Base-by-base conservation (phyloP, 345 rosid species). In the Rubroshorea leprosula region DNA sequence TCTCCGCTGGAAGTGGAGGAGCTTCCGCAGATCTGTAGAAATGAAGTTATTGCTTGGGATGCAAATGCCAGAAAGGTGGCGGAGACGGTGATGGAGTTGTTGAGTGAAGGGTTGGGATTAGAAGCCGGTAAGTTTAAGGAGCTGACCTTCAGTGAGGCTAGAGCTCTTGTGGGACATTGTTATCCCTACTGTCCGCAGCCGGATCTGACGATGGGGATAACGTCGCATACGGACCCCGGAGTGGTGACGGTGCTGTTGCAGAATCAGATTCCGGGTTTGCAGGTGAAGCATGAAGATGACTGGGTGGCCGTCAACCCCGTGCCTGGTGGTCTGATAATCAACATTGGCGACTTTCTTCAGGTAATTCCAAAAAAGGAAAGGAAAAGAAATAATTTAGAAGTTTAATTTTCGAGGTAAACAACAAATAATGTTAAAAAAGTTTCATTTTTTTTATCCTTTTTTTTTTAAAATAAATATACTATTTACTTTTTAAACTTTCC, bases 141-240 rank as follows among this genome's bases (percentile, higher is more conserved):
- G 48, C 23, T 61, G 46, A 60, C 17, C 0, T 67, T 67, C 7
- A 47, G 51, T 29, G 51, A 38, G 9, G 2, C 6, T 0, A 67
- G 67, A 24, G 39, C 11, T 18, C 5, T 62, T 44, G 53, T 41
- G 10, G 67, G 67, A 10, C 57, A 55, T 29, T 49, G 31, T n/a
- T 68, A 68, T 25, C 67, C 67, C 0, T 57, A 56, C 48, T 68
- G 72, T 27, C 72, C 67, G 6, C 58, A 68, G 24, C 67, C 72
- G 2, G 58, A 68, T 12, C 45, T 61, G 12, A 68, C 72, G 47
- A n/a, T 68, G 22, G 72, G 67, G 39, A 49, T 68, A 2, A 52
- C 57, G 0, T 8, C 69, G 2, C 74, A 64, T 21, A 70, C 69
- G 1, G 74, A 70, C 23, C 54, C 61, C 0, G 60, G 22, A 4